Percentiles rank a stretch among this genome's conserved stretches.
phyloP scores from a whole-genome alignment of 805 yeast species.

The Jamesozyma piceae region DNA sequence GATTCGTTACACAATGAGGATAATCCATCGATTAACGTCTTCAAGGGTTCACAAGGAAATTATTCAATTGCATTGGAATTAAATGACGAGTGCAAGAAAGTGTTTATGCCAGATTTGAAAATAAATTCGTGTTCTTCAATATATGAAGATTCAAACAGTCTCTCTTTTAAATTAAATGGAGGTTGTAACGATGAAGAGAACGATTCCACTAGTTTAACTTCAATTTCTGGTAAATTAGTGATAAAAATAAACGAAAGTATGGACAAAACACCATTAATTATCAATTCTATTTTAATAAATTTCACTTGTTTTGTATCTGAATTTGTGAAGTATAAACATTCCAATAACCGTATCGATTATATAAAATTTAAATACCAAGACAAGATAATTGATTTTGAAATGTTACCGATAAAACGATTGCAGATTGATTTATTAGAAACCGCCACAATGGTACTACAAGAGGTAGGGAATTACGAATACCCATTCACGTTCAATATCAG shows the following conservation, averaged over 20 bases:
- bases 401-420: slow-evolving; percentile 1
- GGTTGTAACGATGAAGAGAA: not conserved
- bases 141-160: not conserved
- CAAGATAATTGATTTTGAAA: not conserved
- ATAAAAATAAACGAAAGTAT: slow-evolving; percentile 1
- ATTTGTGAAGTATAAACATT: not conserved
- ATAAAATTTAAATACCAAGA: not conserved
- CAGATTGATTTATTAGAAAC: not conserved
- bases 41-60: not conserved
- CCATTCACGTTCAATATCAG: no score
- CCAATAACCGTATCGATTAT: not conserved
- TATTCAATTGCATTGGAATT: not conserved
- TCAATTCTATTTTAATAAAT: not conserved
- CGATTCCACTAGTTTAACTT: not conserved
- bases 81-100: not conserved
- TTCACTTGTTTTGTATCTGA: not conserved
- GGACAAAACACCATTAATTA: not conserved
- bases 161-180: not conserved
- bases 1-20: not conserved
- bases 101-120: not conserved
- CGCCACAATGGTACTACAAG: no score
- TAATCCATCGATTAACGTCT: not conserved
- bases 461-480: no score
- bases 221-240: not conserved
- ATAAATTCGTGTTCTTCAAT: not conserved